Evolutionary conservation across 2,329 filamentous ascomycete species (phyloP).

Genomic region (Purpureocillium takamizusanense): DNA sequence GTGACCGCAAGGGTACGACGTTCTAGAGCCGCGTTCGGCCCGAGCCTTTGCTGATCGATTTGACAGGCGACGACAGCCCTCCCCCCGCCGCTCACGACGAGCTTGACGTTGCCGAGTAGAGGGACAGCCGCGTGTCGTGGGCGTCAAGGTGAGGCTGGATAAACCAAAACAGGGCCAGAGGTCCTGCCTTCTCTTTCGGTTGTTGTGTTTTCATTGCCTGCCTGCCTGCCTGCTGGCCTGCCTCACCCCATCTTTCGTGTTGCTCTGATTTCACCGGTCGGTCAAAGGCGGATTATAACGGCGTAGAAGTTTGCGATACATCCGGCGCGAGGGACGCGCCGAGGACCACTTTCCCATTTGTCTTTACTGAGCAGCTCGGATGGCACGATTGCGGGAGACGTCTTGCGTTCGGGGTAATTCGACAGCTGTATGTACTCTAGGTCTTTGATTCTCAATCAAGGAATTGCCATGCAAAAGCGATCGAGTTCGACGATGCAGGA

Average conservation of each 20-base stretch:
- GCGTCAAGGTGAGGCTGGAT: constrained; percentile 5
- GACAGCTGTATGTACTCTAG: constrained; percentile 6
- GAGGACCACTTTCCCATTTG: neutral
- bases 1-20: constrained; percentile 80
- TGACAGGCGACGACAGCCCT: constrained; percentile 51
- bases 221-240: too few species aligned
- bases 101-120: constrained; percentile 82
- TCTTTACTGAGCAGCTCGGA: constrained; percentile 1
- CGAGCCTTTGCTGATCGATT: neutral
- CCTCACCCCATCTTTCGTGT: constrained; percentile 9
- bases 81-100: constrained; percentile 83
- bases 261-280: constrained; percentile 12
- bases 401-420: constrained; percentile 5
- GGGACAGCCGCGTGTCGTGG: constrained; percentile 4
- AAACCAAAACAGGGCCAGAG: constrained; percentile 9
- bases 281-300: constrained; percentile 11
- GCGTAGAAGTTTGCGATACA: constrained; percentile 11
- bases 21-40: neutral
- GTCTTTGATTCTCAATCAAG: neutral
- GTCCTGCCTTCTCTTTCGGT: constrained; percentile 12
- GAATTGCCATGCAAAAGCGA: too few species aligned
- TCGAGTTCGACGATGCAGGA: too few species aligned
- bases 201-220: constrained; percentile 1
- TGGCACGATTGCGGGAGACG: constrained; percentile 3
- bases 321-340: constrained; percentile 2